Evolutionary conservation across 768 basidiomycete species (phyloP), one percentile per base, ranked within the genome.

Genomic region (Tephrocybe sp.): DNA sequence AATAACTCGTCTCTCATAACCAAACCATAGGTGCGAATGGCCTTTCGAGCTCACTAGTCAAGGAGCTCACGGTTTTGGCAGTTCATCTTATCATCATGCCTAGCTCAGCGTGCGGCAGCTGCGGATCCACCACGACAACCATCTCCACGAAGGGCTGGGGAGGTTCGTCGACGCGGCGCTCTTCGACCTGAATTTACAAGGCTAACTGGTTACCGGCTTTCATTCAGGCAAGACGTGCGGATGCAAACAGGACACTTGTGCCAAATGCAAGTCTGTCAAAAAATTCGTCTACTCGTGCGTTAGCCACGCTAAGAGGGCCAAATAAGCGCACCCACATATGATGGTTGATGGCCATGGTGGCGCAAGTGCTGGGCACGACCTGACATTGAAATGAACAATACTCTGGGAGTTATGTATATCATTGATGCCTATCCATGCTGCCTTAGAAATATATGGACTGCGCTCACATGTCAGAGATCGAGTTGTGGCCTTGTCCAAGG

Each of bases 261-360:
- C 23, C 26, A 49, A 49, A 18, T 49, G 48, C 48, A 49, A 49
- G 39, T 41, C 38, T 25, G 38, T 49, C 17, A 49, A 49, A 12
- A 49, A 49, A 30, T 49, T 40, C 21, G 37, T 49, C 7, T 49
- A 49, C 48, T 40, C 48, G 30, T 36, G 34, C 34, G 34, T 36
- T 10, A 36, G 34, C 34, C 34, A 36, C 34, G 34, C 34, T n/a
- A 36, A 36, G 15, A n/a, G 34, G 11, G 15, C 11, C 11, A 36
- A 36, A 15, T 36, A 15, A n/a, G 15, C 34, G 34, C 4, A n/a
- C 15, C 15, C 4, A 12, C 15, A 7, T 5, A 36, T 36, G 11
- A 36, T 10, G 11, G 15, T 5, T 14, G 34, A 36, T 10, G 34
- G 11, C 15, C 7, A 15, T 9, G 8, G 34, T 36, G 34, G 34